phyloP scores from a whole-genome alignment of 306 rosid species.

The Glycine soja region DNA sequence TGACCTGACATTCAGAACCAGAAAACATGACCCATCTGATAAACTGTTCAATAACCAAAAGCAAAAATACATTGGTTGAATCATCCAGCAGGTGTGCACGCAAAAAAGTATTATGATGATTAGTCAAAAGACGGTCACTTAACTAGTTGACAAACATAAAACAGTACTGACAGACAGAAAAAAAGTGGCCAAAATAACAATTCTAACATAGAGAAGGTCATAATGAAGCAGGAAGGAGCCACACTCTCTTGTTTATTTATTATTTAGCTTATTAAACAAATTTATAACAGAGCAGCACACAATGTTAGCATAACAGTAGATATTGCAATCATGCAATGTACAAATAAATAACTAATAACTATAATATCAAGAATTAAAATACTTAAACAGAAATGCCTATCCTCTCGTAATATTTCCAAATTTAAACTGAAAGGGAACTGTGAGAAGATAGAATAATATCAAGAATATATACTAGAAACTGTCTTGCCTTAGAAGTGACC shows the following conservation, averaged over 20 bases:
- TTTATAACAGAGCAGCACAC: background rate
- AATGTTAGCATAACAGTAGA: constrained; percentile 16
- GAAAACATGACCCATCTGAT: constrained; percentile 44
- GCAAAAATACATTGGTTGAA: constrained; percentile 13
- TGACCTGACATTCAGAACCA: constrained; percentile 70
- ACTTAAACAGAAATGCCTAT: constrained; percentile 8
- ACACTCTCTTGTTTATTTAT: background rate
- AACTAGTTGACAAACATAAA: constrained; percentile 11
- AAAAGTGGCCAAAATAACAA: background rate
- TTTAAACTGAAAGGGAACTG: constrained; percentile 8
- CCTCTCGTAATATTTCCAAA: constrained; percentile 31
- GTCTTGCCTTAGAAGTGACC: constrained; percentile 88
- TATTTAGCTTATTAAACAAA: constrained; percentile 29
- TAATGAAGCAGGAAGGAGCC: constrained; percentile 18
- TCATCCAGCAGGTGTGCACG: constrained; percentile 11
- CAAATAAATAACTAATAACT: background rate
- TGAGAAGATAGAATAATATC: background rate
- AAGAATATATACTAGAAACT: background rate
- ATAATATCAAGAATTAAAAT: constrained; percentile 9
- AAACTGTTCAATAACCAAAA: constrained; percentile 22
- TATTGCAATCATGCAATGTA: background rate
- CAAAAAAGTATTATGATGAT: background rate
- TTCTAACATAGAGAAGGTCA: constrained; percentile 15
- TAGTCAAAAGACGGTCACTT: constrained; percentile 14
- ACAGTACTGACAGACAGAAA: background rate